A percentile compares a stretch with the other conserved stretches of the same genome.
These are phyloP conservation scores for Stemphylium vesicarium DNA, from an alignment of 2,329 filamentous ascomycete species.

Conservation along the genomic window DNA sequence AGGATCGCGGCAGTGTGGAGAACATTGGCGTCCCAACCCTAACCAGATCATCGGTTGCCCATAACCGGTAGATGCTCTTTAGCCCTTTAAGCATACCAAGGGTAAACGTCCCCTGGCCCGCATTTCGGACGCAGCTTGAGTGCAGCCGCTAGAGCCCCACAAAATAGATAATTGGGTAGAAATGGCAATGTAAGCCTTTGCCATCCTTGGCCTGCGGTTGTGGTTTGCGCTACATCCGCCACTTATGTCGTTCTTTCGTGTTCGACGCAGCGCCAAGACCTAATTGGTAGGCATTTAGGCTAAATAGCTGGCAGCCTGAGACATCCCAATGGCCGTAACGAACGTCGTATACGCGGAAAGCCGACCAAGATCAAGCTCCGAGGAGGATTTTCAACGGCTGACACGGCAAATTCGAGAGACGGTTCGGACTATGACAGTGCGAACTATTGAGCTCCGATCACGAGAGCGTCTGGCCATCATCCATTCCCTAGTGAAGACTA, in stretches of 20 bases:
- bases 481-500: neutral
- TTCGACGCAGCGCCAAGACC: slow-evolving; percentile 10
- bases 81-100: slow-evolving; percentile 20
- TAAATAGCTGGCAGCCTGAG: slow-evolving; percentile 11
- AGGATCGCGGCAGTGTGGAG: slow-evolving; percentile 15
- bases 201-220: slow-evolving; percentile 3
- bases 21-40: slow-evolving; percentile 8
- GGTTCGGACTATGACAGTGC: neutral
- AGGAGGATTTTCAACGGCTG: neutral
- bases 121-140: slow-evolving; percentile 1
- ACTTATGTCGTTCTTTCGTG: slow-evolving; percentile 7
- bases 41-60: slow-evolving; percentile 9
- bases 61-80: slow-evolving; percentile 6
- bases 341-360: neutral
- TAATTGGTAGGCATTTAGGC: slow-evolving; percentile 17
- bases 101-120: slow-evolving; percentile 9
- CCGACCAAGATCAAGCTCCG: slow-evolving; percentile 4
- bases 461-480: neutral
- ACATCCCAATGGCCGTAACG: neutral
- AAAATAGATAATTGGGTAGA: slow-evolving; percentile 3
- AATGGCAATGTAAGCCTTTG: slow-evolving; percentile 2
- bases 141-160: neutral
- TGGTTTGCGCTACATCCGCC: slow-evolving; percentile 3
- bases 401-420: neutral
- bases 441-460: neutral